phyloP scores from a whole-genome alignment of 192 early-diverging fungal genomes.

The Funneliformis mosseae region DNA sequence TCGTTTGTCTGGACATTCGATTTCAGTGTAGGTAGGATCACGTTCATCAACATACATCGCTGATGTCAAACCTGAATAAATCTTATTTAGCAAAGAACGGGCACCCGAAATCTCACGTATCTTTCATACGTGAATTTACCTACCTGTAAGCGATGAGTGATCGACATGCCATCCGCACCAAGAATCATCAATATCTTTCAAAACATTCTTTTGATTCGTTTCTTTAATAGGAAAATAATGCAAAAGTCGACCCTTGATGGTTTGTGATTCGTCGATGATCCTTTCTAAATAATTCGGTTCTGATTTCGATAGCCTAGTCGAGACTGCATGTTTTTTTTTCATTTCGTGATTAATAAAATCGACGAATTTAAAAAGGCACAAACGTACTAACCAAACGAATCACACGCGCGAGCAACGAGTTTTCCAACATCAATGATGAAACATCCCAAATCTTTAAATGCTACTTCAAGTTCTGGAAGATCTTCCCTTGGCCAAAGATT shows the following conservation, averaged over 20 bases:
- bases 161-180: slow-evolving; percentile 77
- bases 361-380: not conserved
- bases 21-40: slow-evolving; percentile 37
- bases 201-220: slow-evolving; percentile 26
- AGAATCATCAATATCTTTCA: slow-evolving; percentile 51
- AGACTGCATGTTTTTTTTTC: not conserved
- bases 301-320: slow-evolving; percentile 37
- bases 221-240: slow-evolving; percentile 64
- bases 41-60: slow-evolving; percentile 63
- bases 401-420: slow-evolving; percentile 58
- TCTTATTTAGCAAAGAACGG: not conserved
- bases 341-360: not conserved
- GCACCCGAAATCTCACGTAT: not conserved
- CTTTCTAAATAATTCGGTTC: slow-evolving; percentile 50
- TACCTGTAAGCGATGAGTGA: slow-evolving; percentile 60
- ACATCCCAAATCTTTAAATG: slow-evolving; percentile 60
- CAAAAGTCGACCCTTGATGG: slow-evolving; percentile 63
- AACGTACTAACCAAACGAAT: slow-evolving; percentile 47
- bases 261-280: slow-evolving; percentile 55
- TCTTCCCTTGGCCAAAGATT: slow-evolving; percentile 64
- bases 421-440: slow-evolving; percentile 60
- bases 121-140: slow-evolving; percentile 9
- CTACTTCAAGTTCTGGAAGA: slow-evolving; percentile 54
- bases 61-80: slow-evolving; percentile 53
- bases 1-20: slow-evolving; percentile 43